Evolutionary conservation across 805 yeast species (phyloP).

Genomic region (Metschnikowia anglica): DNA sequence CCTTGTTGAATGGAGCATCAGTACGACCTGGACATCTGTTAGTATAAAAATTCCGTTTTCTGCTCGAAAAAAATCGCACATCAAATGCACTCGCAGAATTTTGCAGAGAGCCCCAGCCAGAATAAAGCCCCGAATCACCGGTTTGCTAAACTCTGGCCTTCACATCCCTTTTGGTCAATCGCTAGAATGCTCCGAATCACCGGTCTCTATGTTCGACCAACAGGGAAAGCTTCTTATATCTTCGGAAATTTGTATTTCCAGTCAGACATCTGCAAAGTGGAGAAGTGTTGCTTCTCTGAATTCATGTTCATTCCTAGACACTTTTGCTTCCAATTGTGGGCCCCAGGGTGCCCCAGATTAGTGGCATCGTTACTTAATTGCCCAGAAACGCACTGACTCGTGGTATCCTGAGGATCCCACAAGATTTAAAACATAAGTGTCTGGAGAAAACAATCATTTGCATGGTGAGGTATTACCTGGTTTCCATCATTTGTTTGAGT

Average conservation of each 20-base stretch:
- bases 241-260: neutral
- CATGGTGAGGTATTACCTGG: neutral
- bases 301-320: slow-evolving; percentile 7
- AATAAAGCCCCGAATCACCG: slow-evolving; percentile 17
- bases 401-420: slow-evolving; percentile 7
- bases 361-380: neutral
- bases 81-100: slow-evolving; percentile 31
- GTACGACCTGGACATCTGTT: slow-evolving; percentile 79
- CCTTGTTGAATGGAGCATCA: slow-evolving; percentile 98
- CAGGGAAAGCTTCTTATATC: neutral
- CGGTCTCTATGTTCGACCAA: neutral
- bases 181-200: neutral
- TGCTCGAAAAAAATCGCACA: slow-evolving; percentile 46
- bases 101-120: neutral
- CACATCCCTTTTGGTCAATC: neutral
- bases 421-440: slow-evolving; percentile 11
- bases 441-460: slow-evolving; percentile 1
- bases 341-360: slow-evolving; percentile 2
- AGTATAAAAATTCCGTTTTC: slow-evolving; percentile 34
- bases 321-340: slow-evolving; percentile 10
- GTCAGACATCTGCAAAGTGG: slow-evolving; percentile 2
- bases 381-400: neutral
- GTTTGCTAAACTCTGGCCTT: neutral
- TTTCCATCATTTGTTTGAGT: slow-evolving; percentile 3
- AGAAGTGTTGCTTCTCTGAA: neutral